phyloP scores from a whole-genome alignment of 768 basidiomycete genomes.

The Roridomyces roridus region DNA sequence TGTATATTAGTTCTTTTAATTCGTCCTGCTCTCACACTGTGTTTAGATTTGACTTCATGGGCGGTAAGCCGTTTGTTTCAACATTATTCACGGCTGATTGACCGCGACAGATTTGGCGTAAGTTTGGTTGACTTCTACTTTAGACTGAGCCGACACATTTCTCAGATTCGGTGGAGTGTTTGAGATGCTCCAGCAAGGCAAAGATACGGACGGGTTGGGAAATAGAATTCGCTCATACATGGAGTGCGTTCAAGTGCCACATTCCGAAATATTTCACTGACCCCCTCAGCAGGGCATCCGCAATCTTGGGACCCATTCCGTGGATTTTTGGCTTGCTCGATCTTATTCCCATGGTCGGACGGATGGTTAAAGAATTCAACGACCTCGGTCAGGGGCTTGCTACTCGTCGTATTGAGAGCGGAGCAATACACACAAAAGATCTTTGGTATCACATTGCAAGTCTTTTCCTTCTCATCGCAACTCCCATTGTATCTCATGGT shows the following conservation, averaged over 20 bases:
- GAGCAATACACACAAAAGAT: slow-evolving; percentile 45
- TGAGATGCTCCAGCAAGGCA: slow-evolving; percentile 41
- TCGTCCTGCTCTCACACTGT: neutral
- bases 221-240: slow-evolving; percentile 47
- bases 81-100: no score
- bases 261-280: neutral
- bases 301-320: slow-evolving; percentile 41
- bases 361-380: slow-evolving; percentile 3
- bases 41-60: slow-evolving; percentile 49
- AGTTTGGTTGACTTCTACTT: no score
- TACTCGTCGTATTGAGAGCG: slow-evolving; percentile 3
- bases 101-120: no score
- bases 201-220: slow-evolving; percentile 52
- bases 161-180: slow-evolving; percentile 29
- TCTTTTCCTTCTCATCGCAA: neutral
- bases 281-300: slow-evolving; percentile 31
- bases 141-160: no score
- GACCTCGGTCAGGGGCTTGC: slow-evolving; percentile 5
- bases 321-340: slow-evolving; percentile 9
- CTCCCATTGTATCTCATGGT: no score
- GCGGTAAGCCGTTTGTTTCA: slow-evolving; percentile 14
- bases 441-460: slow-evolving; percentile 47
- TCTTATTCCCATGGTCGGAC: slow-evolving; percentile 7
- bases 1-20: slow-evolving; percentile 6
- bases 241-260: slow-evolving; percentile 36